Evolutionary conservation across 306 rosid species (phyloP).

Genomic region (Fragaria vesca): DNA sequence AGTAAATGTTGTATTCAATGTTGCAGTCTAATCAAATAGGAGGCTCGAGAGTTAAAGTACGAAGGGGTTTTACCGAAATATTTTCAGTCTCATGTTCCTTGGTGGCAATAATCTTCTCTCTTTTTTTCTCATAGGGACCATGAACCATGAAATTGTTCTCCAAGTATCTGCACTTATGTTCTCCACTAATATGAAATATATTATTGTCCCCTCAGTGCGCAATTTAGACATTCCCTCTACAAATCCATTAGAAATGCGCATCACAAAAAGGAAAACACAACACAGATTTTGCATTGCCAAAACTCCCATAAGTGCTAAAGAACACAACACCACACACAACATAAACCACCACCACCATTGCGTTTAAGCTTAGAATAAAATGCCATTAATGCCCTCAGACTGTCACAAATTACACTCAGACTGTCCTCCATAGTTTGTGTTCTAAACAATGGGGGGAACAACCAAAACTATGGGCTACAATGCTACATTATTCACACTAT

Average conservation of each 20-base stretch:
- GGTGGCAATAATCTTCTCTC: conserved; percentile 12
- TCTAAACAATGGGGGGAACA: conserved; percentile 2
- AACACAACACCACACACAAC: conserved; percentile 26
- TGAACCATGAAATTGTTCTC: conserved; percentile 34
- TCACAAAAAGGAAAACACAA: not conserved
- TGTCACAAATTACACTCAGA: conserved; percentile 12
- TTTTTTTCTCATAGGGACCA: conserved; percentile 22
- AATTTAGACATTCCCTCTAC: conserved; percentile 21
- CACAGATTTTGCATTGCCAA: conserved; percentile 7
- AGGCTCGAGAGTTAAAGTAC: not conserved
- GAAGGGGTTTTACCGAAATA: conserved; percentile 6
- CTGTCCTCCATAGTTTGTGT: not conserved
- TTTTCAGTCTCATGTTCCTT: not conserved
- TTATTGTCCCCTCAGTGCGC: conserved; percentile 15
- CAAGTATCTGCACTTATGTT: conserved; percentile 25
- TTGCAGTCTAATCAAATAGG: not conserved
- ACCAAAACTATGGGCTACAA: conserved; percentile 25
- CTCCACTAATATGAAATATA: conserved; percentile 11
- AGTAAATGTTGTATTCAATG: conserved; percentile 10
- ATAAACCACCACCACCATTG: not conserved
- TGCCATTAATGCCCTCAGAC: conserved; percentile 35
- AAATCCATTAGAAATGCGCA: conserved; percentile 30
- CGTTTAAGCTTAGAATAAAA: conserved; percentile 12
- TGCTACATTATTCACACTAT: not conserved
- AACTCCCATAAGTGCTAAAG: not conserved